phyloP scores from a whole-genome alignment of 768 basidiomycete species.

The Lactarius deliciosus region DNA sequence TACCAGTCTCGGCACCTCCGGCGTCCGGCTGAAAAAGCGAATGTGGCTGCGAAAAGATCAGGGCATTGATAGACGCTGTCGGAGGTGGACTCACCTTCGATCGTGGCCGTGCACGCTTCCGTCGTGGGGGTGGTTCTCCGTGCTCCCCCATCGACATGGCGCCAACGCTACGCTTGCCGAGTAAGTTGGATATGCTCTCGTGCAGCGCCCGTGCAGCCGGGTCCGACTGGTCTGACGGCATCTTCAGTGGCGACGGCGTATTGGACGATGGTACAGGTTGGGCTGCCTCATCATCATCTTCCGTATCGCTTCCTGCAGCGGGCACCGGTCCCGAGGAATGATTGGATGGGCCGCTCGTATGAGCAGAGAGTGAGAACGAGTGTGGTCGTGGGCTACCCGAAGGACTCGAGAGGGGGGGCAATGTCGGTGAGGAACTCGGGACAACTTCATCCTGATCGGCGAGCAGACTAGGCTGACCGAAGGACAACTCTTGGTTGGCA shows the following conservation, averaged over 20 bases:
- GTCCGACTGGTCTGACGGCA: conserved; percentile 42
- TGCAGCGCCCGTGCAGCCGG: conserved; percentile 55
- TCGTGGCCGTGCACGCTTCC: conserved; percentile 42
- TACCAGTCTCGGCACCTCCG: conserved; percentile 4
- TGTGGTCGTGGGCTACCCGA: not conserved
- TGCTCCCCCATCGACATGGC: conserved; percentile 35
- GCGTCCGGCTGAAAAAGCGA: conserved; percentile 43
- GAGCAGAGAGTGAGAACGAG: conserved; percentile 17
- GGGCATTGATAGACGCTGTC: not conserved
- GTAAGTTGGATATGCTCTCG: conserved; percentile 63
- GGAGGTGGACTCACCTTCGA: conserved; percentile 37
- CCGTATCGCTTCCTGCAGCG: conserved; percentile 33
- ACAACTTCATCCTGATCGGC: conserved; percentile 18
- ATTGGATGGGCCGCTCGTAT: conserved; percentile 1
- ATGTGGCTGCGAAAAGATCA: conserved; percentile 35
- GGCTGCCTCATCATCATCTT: conserved; percentile 31
- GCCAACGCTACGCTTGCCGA: conserved; percentile 59
- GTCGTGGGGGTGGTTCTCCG: conserved; percentile 30
- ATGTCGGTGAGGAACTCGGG: conserved; percentile 18
- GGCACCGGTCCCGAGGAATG: conserved; percentile 16
- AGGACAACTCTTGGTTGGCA: conserved; percentile 6
- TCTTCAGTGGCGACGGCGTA: conserved; percentile 36
- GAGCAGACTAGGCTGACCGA: conserved; percentile 5
- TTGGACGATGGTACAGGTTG: conserved; percentile 19
- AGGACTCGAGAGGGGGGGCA: conserved; percentile 17